These are phyloP conservation scores for Pachyrhizus erosus DNA, from an alignment of 306 rosid species.

Conservation along the genomic window DNA sequence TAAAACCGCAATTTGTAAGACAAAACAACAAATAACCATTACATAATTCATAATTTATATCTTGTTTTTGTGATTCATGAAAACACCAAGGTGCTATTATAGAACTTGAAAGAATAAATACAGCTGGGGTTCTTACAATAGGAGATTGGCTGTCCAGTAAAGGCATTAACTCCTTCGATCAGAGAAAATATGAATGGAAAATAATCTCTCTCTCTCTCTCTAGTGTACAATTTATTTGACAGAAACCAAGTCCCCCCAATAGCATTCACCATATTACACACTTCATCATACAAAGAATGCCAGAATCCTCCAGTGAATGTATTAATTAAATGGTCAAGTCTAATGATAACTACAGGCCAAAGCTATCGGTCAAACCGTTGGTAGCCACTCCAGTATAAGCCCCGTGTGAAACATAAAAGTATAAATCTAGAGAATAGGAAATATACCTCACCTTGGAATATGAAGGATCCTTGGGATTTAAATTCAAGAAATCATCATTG, in stretches of 20 bases:
- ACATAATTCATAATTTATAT: neutral
- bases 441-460: slow-evolving; percentile 68
- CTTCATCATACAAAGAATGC: neutral
- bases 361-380: neutral
- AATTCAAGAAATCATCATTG: slow-evolving; percentile 79
- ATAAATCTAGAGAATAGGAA: slow-evolving; percentile 24
- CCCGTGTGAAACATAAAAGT: neutral
- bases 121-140: neutral
- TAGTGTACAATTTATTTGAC: neutral
- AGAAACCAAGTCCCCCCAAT: neutral
- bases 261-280: slow-evolving; percentile 32
- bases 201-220: neutral
- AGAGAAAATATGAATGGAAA: slow-evolving; percentile 5
- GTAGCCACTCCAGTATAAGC: neutral
- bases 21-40: neutral
- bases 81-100: neutral
- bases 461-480: slow-evolving; percentile 66
- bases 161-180: neutral
- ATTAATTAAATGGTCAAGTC: neutral
- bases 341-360: neutral
- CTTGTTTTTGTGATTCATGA: neutral
- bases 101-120: neutral
- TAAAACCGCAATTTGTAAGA: neutral
- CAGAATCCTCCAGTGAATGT: neutral
- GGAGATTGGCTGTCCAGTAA: neutral